Evolutionary conservation across 495 filamentous ascomycete species (phyloP).

Genomic region (Pyronema omphalodes): DNA sequence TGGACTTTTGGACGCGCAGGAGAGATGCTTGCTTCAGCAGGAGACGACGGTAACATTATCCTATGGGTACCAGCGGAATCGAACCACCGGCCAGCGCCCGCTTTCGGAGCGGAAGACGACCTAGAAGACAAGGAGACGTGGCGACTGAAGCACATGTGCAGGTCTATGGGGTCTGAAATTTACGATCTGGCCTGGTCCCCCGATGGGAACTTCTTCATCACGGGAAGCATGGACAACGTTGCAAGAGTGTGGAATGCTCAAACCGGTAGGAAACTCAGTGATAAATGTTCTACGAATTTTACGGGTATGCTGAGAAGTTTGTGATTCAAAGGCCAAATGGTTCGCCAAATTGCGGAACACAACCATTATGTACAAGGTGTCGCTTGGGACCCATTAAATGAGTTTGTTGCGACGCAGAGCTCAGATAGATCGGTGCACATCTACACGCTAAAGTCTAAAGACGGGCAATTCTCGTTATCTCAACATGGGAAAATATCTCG

Average conservation of each 20-base stretch:
- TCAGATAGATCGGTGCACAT: slow-evolving; percentile 97
- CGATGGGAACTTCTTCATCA: slow-evolving; percentile 90
- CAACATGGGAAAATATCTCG: slow-evolving; percentile 54
- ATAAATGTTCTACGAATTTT: background rate
- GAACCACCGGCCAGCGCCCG: slow-evolving; percentile 34
- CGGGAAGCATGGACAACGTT: slow-evolving; percentile 97
- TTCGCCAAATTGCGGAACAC: slow-evolving; percentile 95
- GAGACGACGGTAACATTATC: slow-evolving; percentile 91
- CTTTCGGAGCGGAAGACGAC: slow-evolving; percentile 57
- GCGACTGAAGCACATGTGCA: slow-evolving; percentile 93
- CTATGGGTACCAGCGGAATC: slow-evolving; percentile 83
- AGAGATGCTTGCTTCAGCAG: slow-evolving; percentile 82
- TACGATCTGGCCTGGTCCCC: slow-evolving; percentile 98
- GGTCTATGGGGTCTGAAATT: slow-evolving; percentile 80
- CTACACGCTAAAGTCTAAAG: slow-evolving; percentile 86
- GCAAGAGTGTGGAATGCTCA: slow-evolving; percentile 91
- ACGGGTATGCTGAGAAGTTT: slow-evolving; percentile 11
- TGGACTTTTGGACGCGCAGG: slow-evolving; percentile 34
- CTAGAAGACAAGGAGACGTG: slow-evolving; percentile 91
- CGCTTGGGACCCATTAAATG: slow-evolving; percentile 94
- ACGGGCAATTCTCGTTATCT: slow-evolving; percentile 82
- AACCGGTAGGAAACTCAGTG: slow-evolving; percentile 43
- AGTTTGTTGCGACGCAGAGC: slow-evolving; percentile 95
- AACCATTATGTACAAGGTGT: slow-evolving; percentile 98
- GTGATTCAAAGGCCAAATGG: slow-evolving; percentile 47